phyloP scores from a whole-genome alignment of 2,329 filamentous ascomycete species.

The Escovopsis weberi region DNA sequence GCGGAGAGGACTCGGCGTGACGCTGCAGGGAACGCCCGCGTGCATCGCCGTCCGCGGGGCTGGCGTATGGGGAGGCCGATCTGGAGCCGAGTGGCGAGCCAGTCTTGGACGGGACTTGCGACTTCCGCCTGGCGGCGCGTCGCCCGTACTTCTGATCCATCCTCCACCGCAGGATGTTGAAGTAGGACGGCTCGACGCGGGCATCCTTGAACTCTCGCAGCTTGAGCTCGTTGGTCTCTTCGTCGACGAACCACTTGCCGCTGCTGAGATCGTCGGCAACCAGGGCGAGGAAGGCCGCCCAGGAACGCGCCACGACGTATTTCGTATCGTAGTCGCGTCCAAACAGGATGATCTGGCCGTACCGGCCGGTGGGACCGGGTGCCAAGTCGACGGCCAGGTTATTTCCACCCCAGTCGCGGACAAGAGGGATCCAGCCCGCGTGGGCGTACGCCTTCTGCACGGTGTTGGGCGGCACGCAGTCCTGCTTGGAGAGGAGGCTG shows the following conservation, averaged over 20 bases:
- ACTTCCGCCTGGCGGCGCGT: constrained; percentile 38
- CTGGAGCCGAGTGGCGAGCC: constrained; percentile 33
- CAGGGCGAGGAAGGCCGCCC: constrained; percentile 72
- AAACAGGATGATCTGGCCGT: constrained; percentile 94
- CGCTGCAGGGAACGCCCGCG: constrained; percentile 61
- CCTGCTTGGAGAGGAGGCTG: constrained; percentile 70
- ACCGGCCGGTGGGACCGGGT: constrained; percentile 76
- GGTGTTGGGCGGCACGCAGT: constrained; percentile 72
- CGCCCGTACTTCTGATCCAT: constrained; percentile 90
- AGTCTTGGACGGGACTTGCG: constrained; percentile 27
- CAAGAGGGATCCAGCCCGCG: constrained; percentile 87
- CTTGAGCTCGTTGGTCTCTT: constrained; percentile 83
- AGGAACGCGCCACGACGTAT: constrained; percentile 88
- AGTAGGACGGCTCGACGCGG: constrained; percentile 81
- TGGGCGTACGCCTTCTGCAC: constrained; percentile 91
- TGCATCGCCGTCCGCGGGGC: constrained; percentile 44
- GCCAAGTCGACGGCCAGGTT: constrained; percentile 88
- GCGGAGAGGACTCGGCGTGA: constrained; percentile 48
- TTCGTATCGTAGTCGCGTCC: constrained; percentile 98
- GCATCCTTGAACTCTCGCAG: constrained; percentile 80
- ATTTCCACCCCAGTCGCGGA: constrained; percentile 97
- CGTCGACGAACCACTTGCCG: constrained; percentile 83
- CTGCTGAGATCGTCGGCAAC: constrained; percentile 84
- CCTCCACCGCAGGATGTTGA: constrained; percentile 91
- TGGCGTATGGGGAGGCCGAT: constrained; percentile 48